These are phyloP conservation scores for Balansia obtecta DNA, from an alignment of 2,329 filamentous ascomycete species.

Conservation along the genomic window DNA sequence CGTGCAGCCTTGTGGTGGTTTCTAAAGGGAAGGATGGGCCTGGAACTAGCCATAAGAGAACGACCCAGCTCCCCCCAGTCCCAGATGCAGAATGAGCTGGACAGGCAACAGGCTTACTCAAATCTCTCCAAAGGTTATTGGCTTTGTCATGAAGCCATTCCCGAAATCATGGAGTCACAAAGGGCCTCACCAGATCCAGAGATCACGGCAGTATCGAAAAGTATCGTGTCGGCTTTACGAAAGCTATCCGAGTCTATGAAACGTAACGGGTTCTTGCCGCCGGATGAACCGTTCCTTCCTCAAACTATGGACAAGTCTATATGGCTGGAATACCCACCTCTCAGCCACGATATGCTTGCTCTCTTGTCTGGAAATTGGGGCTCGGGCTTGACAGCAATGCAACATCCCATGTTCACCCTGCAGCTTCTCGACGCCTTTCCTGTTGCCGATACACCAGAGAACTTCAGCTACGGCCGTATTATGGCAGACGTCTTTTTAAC, in stretches of 20 bases:
- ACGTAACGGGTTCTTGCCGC: constrained; percentile 65
- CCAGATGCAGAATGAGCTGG: constrained; percentile 39
- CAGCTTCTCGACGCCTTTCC: constrained; percentile 59
- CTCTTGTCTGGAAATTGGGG: constrained; percentile 53
- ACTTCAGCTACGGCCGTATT: constrained; percentile 71
- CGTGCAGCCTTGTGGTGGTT: constrained; percentile 84
- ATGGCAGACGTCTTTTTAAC: constrained; percentile 62
- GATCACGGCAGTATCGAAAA: constrained; percentile 39
- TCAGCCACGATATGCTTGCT: constrained; percentile 59
- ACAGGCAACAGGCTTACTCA: constrained; percentile 66
- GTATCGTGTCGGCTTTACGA: constrained; percentile 51
- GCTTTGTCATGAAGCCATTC: constrained; percentile 49
- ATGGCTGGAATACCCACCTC: constrained; percentile 66
- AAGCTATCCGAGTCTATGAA: constrained; percentile 75
- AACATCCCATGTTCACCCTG: constrained; percentile 32
- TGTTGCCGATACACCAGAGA: constrained; percentile 57
- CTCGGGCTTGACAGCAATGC: constrained; percentile 35
- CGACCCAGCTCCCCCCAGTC: constrained; percentile 38
- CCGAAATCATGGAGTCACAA: constrained; percentile 33
- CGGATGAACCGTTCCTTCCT: constrained; percentile 55
- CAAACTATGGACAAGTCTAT: constrained; percentile 70
- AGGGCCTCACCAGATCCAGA: constrained; percentile 31
- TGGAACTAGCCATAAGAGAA: constrained; percentile 61
- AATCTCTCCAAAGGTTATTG: constrained; percentile 80
- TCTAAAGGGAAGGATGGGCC: constrained; percentile 60